Evolutionary conservation across 1,284 basidiomycete species (phyloP).

Genomic region (Leccinum olivaceoglutinosum): DNA sequence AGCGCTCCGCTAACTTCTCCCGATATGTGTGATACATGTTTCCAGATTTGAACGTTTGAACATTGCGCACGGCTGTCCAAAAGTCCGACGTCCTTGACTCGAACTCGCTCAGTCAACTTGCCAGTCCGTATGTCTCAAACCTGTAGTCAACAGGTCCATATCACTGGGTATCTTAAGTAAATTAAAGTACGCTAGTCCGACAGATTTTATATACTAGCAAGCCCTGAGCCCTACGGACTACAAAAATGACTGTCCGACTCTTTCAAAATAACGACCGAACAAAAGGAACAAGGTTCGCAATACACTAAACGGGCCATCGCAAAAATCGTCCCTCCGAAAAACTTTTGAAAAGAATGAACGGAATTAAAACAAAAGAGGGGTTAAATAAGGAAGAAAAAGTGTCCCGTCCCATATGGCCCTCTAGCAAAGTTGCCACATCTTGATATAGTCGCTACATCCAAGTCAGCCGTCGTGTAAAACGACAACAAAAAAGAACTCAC

Average conservation of each 20-base stretch:
- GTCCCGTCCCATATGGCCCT: neutral
- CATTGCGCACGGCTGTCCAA: neutral
- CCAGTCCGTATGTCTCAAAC: too few species aligned
- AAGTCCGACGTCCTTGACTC: neutral
- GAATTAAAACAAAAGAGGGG: neutral
- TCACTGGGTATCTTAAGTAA: neutral
- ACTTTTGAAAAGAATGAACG: neutral
- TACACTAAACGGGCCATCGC: neutral
- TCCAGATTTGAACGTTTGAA: neutral
- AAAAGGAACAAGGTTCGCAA: neutral
- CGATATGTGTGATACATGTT: neutral
- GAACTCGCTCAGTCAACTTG: too few species aligned
- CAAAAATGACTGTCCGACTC: neutral
- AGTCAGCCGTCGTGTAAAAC: neutral
- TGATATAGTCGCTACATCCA: slow-evolving; percentile 46
- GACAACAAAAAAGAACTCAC: slow-evolving; percentile 30
- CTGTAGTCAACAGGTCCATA: too few species aligned
- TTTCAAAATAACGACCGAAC: neutral
- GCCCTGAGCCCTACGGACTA: neutral
- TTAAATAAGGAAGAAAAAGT: neutral
- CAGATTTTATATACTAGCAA: neutral
- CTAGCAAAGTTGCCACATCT: slow-evolving; percentile 55
- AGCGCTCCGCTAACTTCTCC: neutral
- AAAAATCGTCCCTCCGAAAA: neutral
- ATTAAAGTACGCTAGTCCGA: neutral